phyloP scores from a whole-genome alignment of 129 eudicot genomes.

The Dittrichia graveolens region DNA sequence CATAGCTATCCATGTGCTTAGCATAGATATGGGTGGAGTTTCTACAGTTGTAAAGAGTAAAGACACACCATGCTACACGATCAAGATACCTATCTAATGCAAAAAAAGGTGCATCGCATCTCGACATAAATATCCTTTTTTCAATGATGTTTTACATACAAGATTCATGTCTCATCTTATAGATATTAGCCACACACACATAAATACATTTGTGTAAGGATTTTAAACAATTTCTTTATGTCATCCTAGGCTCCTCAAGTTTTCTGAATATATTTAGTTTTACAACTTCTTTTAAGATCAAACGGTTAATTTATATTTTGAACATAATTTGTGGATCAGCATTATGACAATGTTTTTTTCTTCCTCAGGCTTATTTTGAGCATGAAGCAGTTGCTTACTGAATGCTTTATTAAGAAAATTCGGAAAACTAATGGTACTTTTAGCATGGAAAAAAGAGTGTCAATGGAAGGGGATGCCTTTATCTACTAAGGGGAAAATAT shows the following conservation, averaged over 20 bases:
- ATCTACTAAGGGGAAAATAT: neutral
- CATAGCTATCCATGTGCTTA: neutral
- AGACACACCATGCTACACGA: too few relatives aligned
- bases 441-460: slow-evolving; percentile 6
- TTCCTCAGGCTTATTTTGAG: slow-evolving; percentile 11
- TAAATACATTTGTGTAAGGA: too few relatives aligned
- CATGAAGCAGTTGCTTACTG: slow-evolving; percentile 6
- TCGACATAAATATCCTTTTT: too few relatives aligned
- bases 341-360: neutral
- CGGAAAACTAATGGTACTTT: neutral
- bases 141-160: too few relatives aligned
- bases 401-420: neutral
- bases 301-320: neutral
- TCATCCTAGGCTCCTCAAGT: neutral
- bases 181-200: too few relatives aligned
- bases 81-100: too few relatives aligned
- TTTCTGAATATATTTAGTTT: neutral
- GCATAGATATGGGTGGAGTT: neutral
- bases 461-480: neutral
- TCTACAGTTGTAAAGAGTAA: neutral
- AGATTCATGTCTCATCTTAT: too few relatives aligned
- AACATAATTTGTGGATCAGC: slow-evolving; percentile 4
- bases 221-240: neutral
- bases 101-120: too few relatives aligned
- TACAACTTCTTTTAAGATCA: neutral